Conservation (phyloP, 1,284 basidiomycete species). For the Austroboletus niveus region DNA sequence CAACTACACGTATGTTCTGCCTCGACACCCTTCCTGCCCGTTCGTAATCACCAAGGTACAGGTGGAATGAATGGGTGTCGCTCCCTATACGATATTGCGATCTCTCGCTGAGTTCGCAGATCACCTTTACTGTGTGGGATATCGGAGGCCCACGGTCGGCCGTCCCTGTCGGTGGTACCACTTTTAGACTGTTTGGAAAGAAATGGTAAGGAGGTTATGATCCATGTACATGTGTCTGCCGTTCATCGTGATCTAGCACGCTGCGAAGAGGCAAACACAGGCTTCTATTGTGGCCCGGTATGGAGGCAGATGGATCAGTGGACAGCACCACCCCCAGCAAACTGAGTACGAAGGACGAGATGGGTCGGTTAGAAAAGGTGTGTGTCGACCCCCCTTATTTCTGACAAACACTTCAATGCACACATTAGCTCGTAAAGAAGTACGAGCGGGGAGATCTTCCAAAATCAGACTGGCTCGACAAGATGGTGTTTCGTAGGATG, state of each 20-base stretch:
- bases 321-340: conserved; percentile 89
- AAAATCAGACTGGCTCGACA: conserved; percentile 95
- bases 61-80: conserved; percentile 95
- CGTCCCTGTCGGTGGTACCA: conserved; percentile 84
- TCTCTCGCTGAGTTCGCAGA: conserved; percentile 82
- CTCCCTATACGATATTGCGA: conserved; percentile 91
- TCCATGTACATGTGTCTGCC: neutral
- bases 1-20: conserved; percentile 63
- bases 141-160: conserved; percentile 77
- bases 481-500: conserved; percentile 89
- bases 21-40: neutral
- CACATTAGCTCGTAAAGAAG: conserved; percentile 85
- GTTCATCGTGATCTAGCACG: conserved; percentile 55
- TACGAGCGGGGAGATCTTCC: conserved; percentile 94
- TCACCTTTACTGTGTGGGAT: conserved; percentile 95
- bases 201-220: conserved; percentile 61
- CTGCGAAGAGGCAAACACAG: conserved; percentile 90
- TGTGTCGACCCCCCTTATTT: conserved; percentile 12
- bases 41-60: conserved; percentile 30
- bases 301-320: conserved; percentile 81
- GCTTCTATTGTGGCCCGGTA: conserved; percentile 78
- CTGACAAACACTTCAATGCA: neutral
- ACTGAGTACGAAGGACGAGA: conserved; percentile 77
- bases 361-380: conserved; percentile 93
- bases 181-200: conserved; percentile 87